Evolutionary conservation across 2,329 filamentous ascomycete species (phyloP).

Genomic region (Phaeoacremonium minimum): DNA sequence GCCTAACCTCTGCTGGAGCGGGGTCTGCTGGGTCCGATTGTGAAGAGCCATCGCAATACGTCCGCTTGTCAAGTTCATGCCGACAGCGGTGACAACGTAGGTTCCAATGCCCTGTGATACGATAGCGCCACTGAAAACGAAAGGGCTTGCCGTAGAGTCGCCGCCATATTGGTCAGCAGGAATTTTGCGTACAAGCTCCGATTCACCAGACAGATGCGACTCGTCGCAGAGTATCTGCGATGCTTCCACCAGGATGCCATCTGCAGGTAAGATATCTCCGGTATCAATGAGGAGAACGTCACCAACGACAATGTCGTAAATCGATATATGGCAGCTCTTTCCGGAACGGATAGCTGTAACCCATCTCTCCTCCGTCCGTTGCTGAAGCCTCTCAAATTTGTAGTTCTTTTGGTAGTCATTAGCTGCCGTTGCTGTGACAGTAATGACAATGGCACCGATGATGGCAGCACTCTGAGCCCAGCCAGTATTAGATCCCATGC

Average conservation of each 20-base stretch:
- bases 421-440: conserved; percentile 5
- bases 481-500: conserved; percentile 52
- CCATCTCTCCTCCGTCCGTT: conserved; percentile 71
- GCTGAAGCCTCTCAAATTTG: conserved; percentile 76
- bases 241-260: conserved; percentile 66
- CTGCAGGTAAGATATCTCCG: conserved; percentile 67
- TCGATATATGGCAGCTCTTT: conserved; percentile 62
- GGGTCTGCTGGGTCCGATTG: conserved; percentile 73
- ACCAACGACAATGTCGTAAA: conserved; percentile 68
- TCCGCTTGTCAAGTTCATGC: conserved; percentile 70
- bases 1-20: conserved; percentile 74
- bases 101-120: conserved; percentile 72
- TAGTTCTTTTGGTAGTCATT: conserved; percentile 82
- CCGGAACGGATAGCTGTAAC: conserved; percentile 77
- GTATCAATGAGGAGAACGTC: conserved; percentile 71
- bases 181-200: conserved; percentile 66
- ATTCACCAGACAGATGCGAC: conserved; percentile 73
- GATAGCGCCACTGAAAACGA: conserved; percentile 76
- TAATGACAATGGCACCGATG: conserved; percentile 67
- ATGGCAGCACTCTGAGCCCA: conserved; percentile 84
- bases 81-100: conserved; percentile 71
- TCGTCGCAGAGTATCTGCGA: conserved; percentile 68
- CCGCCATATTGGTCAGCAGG: conserved; percentile 55
- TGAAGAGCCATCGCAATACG: conserved; percentile 76
- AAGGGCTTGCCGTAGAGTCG: conserved; percentile 63